Conservation (phyloP, 345 rosid genomes). For the Passiflora organensis region DNA sequence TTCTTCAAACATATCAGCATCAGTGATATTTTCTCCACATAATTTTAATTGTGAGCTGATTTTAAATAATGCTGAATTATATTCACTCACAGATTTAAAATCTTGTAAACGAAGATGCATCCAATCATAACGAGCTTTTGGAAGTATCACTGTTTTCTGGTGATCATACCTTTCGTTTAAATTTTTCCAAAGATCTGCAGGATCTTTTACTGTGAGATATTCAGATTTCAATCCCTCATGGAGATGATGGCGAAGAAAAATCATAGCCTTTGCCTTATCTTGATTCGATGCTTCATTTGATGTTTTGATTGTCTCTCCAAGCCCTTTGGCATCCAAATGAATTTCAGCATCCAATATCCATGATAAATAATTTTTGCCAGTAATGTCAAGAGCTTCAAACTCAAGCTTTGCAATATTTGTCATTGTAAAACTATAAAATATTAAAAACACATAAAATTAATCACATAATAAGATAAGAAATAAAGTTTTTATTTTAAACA, state of each 20-base stretch:
- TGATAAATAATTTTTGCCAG: neutral
- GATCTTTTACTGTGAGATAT: neutral
- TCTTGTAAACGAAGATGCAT: neutral
- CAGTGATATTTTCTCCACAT: neutral
- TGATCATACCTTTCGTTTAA: constrained; percentile 1
- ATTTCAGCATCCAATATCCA: constrained; percentile 4
- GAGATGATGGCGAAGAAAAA: neutral
- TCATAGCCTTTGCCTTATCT: neutral
- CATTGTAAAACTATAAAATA: too few relatives aligned
- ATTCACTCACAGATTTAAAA: constrained; percentile 4
- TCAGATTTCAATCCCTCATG: neutral
- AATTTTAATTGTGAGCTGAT: neutral
- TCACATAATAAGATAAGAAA: too few relatives aligned
- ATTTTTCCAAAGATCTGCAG: neutral
- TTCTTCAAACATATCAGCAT: neutral
- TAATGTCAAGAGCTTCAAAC: too few relatives aligned
- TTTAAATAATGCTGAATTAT: neutral
- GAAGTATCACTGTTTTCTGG: neutral
- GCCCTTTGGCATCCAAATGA: neutral
- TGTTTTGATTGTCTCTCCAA: constrained; percentile 2
- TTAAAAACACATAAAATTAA: too few relatives aligned
- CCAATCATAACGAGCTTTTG: constrained; percentile 1
- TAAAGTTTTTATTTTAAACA: too few relatives aligned
- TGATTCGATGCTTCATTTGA: neutral
- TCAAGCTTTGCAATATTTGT: too few relatives aligned